A percentile compares a stretch with the other conserved stretches of the same genome.
These are phyloP conservation scores for Malassezia yamatoensis DNA, from an alignment of 1,284 basidiomycete species.

Conservation along the genomic window DNA sequence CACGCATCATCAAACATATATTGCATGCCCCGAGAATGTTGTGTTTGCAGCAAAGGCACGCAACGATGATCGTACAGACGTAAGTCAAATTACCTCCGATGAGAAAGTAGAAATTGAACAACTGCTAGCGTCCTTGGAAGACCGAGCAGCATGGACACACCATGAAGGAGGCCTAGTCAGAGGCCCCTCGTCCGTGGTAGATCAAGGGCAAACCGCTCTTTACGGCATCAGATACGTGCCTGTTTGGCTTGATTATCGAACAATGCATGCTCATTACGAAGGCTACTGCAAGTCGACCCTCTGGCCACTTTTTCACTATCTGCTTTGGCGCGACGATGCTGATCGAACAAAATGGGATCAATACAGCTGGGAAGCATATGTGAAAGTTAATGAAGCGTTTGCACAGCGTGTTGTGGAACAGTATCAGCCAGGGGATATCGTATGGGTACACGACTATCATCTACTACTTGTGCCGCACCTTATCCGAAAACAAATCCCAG, in stretches of 20 bases:
- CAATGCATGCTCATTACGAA: slow-evolving; percentile 78
- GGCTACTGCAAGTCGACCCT: slow-evolving; percentile 96
- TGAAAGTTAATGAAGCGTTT: slow-evolving; percentile 74
- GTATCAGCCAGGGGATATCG: slow-evolving; percentile 76
- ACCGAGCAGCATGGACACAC: slow-evolving; percentile 30
- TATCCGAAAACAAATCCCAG: slow-evolving; percentile 65
- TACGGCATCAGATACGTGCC: slow-evolving; percentile 61
- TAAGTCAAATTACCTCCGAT: slow-evolving; percentile 29
- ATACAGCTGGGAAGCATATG: slow-evolving; percentile 70
- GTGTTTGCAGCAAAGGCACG: slow-evolving; percentile 44
- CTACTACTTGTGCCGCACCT: slow-evolving; percentile 78
- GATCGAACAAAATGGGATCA: slow-evolving; percentile 57
- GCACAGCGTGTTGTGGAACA: slow-evolving; percentile 65
- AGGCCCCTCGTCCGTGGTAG: slow-evolving; percentile 19
- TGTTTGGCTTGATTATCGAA: slow-evolving; percentile 80
- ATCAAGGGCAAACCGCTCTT: slow-evolving; percentile 18
- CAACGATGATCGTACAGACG: slow-evolving; percentile 33
- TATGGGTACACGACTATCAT: slow-evolving; percentile 59
- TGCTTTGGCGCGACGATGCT: slow-evolving; percentile 83
- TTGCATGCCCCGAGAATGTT: slow-evolving; percentile 90
- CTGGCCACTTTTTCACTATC: slow-evolving; percentile 97
- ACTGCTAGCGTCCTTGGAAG: slow-evolving; percentile 37
- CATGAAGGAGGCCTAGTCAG: slow-evolving; percentile 29
- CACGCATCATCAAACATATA: slow-evolving; percentile 76
- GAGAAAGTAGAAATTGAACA: slow-evolving; percentile 39